Percentiles rank a stretch among this genome's conserved stretches.
phyloP scores from a whole-genome alignment of 306 rosid species.

The Pterocarpus santalinus region DNA sequence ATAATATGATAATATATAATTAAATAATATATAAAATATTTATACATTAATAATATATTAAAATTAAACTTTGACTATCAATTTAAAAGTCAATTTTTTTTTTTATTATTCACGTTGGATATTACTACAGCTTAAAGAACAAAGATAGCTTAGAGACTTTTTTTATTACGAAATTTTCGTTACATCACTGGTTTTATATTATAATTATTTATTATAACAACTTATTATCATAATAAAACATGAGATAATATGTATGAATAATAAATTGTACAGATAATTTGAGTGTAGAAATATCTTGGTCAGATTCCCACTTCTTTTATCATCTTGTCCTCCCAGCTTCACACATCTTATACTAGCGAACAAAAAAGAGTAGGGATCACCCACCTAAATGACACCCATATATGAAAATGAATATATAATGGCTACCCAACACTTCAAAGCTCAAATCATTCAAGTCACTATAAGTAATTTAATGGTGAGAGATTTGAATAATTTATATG shows the following conservation, averaged over 20 bases:
- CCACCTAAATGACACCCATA: slow-evolving; percentile 23
- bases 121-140: too few species aligned
- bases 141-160: too few species aligned
- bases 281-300: background rate
- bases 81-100: too few species aligned
- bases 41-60: too few species aligned
- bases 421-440: background rate
- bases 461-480: too few species aligned
- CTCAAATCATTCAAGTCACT: too few species aligned
- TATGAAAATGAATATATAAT: background rate
- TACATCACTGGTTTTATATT: background rate
- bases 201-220: background rate
- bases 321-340: background rate
- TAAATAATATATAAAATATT: too few species aligned
- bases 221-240: background rate
- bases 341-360: background rate
- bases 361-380: slow-evolving; percentile 32
- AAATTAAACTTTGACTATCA: too few species aligned
- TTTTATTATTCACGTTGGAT: too few species aligned
- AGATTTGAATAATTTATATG: too few species aligned
- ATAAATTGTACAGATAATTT: background rate
- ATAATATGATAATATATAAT: too few species aligned
- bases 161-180: too few species aligned
- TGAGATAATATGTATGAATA: background rate
- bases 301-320: background rate